Percentiles rank a stretch among this genome's conserved stretches.
phyloP scores from a whole-genome alignment of 1,284 basidiomycete species.

The Cryptococcus floricola region DNA sequence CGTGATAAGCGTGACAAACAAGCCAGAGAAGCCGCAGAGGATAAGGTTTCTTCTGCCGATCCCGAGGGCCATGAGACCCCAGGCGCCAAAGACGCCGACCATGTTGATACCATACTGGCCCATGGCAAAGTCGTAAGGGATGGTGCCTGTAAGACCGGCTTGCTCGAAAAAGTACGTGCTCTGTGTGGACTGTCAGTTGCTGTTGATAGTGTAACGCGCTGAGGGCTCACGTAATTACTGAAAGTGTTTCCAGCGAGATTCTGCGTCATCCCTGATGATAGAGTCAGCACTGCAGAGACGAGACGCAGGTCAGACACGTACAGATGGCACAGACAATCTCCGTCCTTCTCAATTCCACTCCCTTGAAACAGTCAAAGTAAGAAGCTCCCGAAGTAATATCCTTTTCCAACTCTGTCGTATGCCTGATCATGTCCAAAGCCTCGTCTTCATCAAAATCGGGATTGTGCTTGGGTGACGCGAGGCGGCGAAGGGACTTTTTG shows the following conservation, averaged over 20 bases:
- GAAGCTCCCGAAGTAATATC: slow-evolving; percentile 26
- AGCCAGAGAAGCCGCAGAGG: slow-evolving; percentile 50
- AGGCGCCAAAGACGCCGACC: slow-evolving; percentile 40
- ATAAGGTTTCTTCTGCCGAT: slow-evolving; percentile 51
- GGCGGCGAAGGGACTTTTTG: slow-evolving; percentile 43
- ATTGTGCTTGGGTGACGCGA: slow-evolving; percentile 39
- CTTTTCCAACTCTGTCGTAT: slow-evolving; percentile 38
- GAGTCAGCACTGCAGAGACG: slow-evolving; percentile 7
- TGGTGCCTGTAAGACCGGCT: slow-evolving; percentile 46
- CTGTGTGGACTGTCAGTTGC: slow-evolving; percentile 25
- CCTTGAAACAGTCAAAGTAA: slow-evolving; percentile 53
- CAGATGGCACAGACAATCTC: slow-evolving; percentile 41
- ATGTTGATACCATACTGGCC: slow-evolving; percentile 44
- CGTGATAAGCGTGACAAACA: slow-evolving; percentile 50
- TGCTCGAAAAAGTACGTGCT: slow-evolving; percentile 50
- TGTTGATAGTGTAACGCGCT: background rate
- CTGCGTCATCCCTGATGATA: slow-evolving; percentile 30
- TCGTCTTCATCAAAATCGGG: slow-evolving; percentile 48
- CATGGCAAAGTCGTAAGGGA: slow-evolving; percentile 49
- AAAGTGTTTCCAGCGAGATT: slow-evolving; percentile 45
- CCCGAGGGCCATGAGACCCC: slow-evolving; percentile 46
- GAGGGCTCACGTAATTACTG: slow-evolving; percentile 21
- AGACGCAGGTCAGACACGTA: background rate
- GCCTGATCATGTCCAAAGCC: slow-evolving; percentile 49
- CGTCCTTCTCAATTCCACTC: slow-evolving; percentile 41